A percentile compares a stretch with the other conserved stretches of the same genome.
These are phyloP conservation scores for Phytophthora pseudosyringae DNA, from an alignment of 352 stramenopile species.

Conservation along the genomic window DNA sequence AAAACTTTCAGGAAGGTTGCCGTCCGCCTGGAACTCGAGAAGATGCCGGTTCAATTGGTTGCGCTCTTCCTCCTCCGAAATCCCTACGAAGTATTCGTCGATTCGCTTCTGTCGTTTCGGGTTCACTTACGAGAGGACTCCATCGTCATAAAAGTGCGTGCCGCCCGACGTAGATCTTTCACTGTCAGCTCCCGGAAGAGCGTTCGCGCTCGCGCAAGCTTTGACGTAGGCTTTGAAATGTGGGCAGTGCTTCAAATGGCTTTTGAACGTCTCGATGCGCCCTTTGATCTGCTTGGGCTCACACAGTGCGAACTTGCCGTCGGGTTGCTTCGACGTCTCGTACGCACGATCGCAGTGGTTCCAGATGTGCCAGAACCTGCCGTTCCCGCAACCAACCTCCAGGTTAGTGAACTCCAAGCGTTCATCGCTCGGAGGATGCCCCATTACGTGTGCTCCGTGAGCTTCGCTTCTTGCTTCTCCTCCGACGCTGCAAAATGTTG, in stretches of 20 bases:
- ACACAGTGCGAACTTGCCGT: background rate
- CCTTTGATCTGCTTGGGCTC: background rate
- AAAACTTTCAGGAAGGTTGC: conserved; percentile 6
- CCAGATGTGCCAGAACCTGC: background rate
- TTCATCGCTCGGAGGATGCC: background rate
- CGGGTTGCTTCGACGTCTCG: background rate
- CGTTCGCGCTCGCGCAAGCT: background rate
- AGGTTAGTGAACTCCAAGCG: background rate
- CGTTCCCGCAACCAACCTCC: background rate
- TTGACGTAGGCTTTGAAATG: background rate
- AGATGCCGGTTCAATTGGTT: conserved; percentile 1
- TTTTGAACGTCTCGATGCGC: background rate
- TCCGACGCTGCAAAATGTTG: no score
- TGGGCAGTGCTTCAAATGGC: no score
- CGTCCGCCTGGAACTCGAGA: conserved; percentile 8
- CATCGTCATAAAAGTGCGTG: no score
- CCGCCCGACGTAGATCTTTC: no score
- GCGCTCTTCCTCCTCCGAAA: background rate
- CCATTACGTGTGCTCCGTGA: background rate
- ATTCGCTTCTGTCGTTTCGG: conserved; percentile 2
- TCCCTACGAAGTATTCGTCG: background rate
- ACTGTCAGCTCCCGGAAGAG: no score
- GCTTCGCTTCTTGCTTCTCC: background rate
- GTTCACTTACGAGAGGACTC: no score
- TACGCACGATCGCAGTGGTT: background rate